phyloP scores from a whole-genome alignment of 2,329 filamentous ascomycete genomes.

The Aspergillus pseudoterreus region DNA sequence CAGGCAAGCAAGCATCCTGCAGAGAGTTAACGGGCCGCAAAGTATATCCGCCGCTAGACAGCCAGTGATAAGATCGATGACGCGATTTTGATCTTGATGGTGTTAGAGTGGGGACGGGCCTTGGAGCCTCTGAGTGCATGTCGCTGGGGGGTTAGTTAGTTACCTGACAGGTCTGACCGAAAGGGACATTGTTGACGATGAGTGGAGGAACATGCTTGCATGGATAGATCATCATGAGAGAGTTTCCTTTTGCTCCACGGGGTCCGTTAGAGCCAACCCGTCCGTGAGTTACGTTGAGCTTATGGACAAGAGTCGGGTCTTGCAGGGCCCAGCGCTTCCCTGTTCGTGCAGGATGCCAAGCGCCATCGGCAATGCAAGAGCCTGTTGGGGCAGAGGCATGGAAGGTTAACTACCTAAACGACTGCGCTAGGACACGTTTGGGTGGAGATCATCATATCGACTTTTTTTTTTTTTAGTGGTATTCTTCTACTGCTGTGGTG shows the following conservation, averaged over 20 bases:
- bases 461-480: neutral
- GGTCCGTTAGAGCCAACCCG: neutral
- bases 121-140: neutral
- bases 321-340: neutral
- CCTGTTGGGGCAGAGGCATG: neutral
- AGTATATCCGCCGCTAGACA: conserved; percentile 2
- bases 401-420: neutral
- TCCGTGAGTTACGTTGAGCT: neutral
- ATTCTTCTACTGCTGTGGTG: no score
- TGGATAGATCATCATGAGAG: neutral
- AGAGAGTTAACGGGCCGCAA: neutral
- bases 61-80: conserved; percentile 28
- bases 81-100: conserved; percentile 32
- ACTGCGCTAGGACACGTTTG: neutral
- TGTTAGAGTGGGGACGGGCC: conserved; percentile 17
- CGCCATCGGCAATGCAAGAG: conserved; percentile 4
- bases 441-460: neutral
- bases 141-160: neutral
- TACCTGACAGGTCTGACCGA: no score
- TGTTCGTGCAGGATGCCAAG: conserved; percentile 7
- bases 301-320: neutral
- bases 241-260: neutral
- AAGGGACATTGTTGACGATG: neutral
- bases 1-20: neutral
- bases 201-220: neutral